Percentiles rank a stretch among this genome's conserved stretches.
Evolutionary conservation across 2,329 filamentous ascomycete genomes (phyloP).

Genomic region (Nigrograna mackinnonii): DNA sequence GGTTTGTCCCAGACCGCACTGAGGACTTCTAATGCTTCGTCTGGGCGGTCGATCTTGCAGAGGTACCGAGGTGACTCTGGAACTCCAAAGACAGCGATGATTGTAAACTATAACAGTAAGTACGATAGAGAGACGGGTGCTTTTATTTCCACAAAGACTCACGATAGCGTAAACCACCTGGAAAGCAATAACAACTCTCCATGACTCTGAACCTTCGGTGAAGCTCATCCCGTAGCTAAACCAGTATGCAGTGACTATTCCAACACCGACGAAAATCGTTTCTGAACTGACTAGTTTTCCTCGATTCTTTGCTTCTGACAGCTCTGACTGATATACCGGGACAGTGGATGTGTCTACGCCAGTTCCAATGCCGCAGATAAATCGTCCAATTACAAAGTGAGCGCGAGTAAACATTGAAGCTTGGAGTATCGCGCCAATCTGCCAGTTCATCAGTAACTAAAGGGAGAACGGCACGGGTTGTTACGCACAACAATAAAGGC

Average conservation of each 20-base stretch:
- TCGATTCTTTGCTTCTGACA: not conserved
- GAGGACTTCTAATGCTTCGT: not conserved
- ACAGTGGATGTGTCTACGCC: not conserved
- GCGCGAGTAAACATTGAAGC: not conserved
- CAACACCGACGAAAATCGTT: not conserved
- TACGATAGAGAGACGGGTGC: too few relatives aligned
- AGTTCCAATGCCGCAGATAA: not conserved
- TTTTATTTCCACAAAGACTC: too few relatives aligned
- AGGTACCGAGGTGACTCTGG: not conserved
- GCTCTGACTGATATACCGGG: not conserved
- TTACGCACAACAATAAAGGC: not conserved
- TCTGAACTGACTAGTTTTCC: not conserved
- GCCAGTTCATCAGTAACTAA: too few relatives aligned
- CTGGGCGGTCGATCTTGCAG: not conserved
- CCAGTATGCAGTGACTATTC: not conserved
- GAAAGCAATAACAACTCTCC: not conserved
- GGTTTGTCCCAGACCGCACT: not conserved
- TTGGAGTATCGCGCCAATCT: not conserved
- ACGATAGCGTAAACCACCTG: not conserved
- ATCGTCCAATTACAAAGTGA: not conserved
- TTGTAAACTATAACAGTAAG: too few relatives aligned
- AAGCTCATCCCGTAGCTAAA: not conserved
- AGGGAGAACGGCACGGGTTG: too few relatives aligned
- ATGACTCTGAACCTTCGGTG: not conserved
- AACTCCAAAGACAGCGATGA: not conserved